Conservation (phyloP, 495 filamentous ascomycete genomes). For the Penicillium canariense region DNA sequence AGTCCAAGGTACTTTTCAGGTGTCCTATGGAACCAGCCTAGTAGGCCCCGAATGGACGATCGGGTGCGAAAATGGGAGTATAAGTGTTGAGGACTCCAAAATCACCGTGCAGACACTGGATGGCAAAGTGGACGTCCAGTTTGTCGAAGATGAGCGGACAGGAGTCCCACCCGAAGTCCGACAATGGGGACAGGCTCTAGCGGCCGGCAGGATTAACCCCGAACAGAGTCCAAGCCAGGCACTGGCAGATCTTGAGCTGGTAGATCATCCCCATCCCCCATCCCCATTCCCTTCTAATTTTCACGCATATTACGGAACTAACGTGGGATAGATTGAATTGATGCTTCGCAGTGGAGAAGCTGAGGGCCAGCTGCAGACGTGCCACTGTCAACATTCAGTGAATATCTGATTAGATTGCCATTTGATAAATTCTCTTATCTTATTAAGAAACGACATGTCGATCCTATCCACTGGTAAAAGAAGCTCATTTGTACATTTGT, state of each 20-base stretch:
- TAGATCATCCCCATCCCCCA: neutral
- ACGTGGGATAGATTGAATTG: conserved; percentile 15
- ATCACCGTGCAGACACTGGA: conserved; percentile 36
- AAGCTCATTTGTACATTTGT: neutral
- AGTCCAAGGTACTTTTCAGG: conserved; percentile 50
- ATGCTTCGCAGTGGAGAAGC: conserved; percentile 18
- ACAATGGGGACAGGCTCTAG: conserved; percentile 58
- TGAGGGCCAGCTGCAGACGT: neutral
- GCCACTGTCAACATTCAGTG: neutral
- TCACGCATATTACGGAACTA: neutral
- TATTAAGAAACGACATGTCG: neutral
- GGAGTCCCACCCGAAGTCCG: conserved; percentile 61
- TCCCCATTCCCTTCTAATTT: neutral
- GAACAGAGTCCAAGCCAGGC: conserved; percentile 59
- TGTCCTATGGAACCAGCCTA: conserved; percentile 60
- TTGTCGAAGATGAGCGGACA: conserved; percentile 44
- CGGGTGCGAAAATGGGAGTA: conserved; percentile 44
- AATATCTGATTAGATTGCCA: neutral
- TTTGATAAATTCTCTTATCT: too few relatives aligned
- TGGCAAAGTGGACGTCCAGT: conserved; percentile 33
- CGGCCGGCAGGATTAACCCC: conserved; percentile 46
- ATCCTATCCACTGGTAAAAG: neutral
- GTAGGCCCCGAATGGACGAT: conserved; percentile 47
- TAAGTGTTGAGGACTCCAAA: conserved; percentile 45
- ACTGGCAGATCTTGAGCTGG: conserved; percentile 60